Conservation (phyloP, 106 monocot species). For the Xerophyta viscosa region DNA sequence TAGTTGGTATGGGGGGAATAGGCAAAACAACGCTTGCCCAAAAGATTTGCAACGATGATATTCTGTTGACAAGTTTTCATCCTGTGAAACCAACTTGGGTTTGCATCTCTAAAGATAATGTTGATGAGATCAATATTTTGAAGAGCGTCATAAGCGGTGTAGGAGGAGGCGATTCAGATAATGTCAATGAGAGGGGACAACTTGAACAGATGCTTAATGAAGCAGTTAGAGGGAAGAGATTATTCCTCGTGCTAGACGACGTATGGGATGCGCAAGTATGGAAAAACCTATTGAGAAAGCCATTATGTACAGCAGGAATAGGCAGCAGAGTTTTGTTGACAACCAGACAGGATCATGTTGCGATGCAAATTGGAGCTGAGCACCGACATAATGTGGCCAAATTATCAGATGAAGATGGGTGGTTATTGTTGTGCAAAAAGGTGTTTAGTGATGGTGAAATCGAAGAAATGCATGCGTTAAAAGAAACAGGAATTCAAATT, state of each 20-base stretch:
- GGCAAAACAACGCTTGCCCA: constrained; percentile 41
- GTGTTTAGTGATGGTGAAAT: background rate
- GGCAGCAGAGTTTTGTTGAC: constrained; percentile 34
- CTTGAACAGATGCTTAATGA: constrained; percentile 10
- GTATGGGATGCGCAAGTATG: constrained; percentile 28
- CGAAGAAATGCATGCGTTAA: background rate
- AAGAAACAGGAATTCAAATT: constrained; percentile 5
- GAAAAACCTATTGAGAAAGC: constrained; percentile 18
- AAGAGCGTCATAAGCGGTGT: constrained; percentile 11
- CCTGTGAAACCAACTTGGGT: constrained; percentile 6
- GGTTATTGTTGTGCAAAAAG: background rate
- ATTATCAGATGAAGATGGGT: constrained; percentile 15
- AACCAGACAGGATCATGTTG: constrained; percentile 20
- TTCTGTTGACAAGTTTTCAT: constrained; percentile 1
- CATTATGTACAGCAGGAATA: constrained; percentile 7
- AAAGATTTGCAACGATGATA: constrained; percentile 10
- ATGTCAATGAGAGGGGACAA: background rate
- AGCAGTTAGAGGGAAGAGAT: constrained; percentile 10
- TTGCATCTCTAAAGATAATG: constrained; percentile 12
- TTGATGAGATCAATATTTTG: constrained; percentile 14
- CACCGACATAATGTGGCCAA: constrained; percentile 12
- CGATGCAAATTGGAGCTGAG: constrained; percentile 18
- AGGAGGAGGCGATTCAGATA: constrained; percentile 5
- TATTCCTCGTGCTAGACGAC: constrained; percentile 48
- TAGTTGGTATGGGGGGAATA: constrained; percentile 35